A percentile compares a stretch with the other conserved stretches of the same genome.
Conservation (phyloP, 805 yeast genomes). For the Millerozyma miso region DNA sequence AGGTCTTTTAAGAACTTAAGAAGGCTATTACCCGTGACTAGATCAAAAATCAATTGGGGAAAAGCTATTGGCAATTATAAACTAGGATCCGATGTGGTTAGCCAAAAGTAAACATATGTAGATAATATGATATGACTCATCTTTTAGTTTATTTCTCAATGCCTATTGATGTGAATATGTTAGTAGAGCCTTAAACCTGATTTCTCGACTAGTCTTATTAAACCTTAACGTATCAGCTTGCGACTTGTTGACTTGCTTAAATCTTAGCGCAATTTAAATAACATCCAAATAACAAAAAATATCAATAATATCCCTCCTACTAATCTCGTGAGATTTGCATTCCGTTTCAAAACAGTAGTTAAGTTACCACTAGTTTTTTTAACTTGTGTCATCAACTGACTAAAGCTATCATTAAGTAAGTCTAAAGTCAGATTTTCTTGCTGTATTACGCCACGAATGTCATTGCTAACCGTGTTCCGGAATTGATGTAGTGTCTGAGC, state of each 20-base stretch:
- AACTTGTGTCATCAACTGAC: conserved; percentile 33
- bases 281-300: conserved; percentile 36
- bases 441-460: conserved; percentile 37
- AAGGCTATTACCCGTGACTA: conserved; percentile 87
- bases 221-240: no score
- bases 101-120: conserved; percentile 17
- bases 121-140: background rate
- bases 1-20: conserved; percentile 77
- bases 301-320: conserved; percentile 31
- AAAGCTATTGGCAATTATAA: conserved; percentile 86
- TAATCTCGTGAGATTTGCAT: conserved; percentile 36
- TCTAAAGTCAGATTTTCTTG: conserved; percentile 38
- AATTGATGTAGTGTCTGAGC: conserved; percentile 41
- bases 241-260: no score
- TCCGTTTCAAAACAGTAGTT: conserved; percentile 37
- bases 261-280: conserved; percentile 27
- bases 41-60: conserved; percentile 94
- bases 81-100: conserved; percentile 73
- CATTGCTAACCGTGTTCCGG: conserved; percentile 38
- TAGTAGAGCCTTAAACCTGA: background rate
- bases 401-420: conserved; percentile 35
- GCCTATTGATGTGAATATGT: background rate
- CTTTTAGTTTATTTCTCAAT: background rate
- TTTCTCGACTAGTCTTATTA: background rate
- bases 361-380: conserved; percentile 39